phyloP scores from a whole-genome alignment of 73 alveolate species.

The Uronychia setigera region DNA sequence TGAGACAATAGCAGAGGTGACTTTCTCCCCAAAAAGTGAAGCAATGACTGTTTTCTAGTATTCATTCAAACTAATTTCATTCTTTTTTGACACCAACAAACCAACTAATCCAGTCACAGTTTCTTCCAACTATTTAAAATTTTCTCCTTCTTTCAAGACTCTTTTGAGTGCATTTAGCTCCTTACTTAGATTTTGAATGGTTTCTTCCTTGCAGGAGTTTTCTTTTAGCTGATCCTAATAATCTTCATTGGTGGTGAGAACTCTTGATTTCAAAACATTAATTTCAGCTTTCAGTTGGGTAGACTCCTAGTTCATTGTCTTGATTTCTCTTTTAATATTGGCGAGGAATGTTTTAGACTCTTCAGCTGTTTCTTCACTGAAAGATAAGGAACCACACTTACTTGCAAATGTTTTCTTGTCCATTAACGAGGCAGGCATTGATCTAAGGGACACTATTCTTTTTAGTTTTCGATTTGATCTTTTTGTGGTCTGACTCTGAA shows the following conservation, averaged over 20 bases:
- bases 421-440: too few relatives aligned
- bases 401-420: background rate
- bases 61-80: conserved; percentile 9
- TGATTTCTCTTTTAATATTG: background rate
- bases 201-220: background rate
- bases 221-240: background rate
- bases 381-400: background rate
- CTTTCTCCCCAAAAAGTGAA: background rate
- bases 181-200: background rate
- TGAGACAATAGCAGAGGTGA: background rate
- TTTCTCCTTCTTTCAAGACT: conserved; percentile 12
- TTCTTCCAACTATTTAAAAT: conserved; percentile 8
- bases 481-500: background rate
- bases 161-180: conserved; percentile 3
- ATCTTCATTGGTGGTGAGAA: background rate
- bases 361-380: background rate
- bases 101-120: conserved; percentile 19
- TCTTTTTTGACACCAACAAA: conserved; percentile 29
- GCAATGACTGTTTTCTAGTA: background rate
- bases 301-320: background rate
- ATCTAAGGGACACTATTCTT: background rate
- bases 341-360: background rate
- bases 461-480: background rate
- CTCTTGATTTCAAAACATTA: background rate
- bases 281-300: background rate